Conservation (phyloP, 1,284 basidiomycete genomes). For the Mycosarcoma mackinlayi region DNA sequence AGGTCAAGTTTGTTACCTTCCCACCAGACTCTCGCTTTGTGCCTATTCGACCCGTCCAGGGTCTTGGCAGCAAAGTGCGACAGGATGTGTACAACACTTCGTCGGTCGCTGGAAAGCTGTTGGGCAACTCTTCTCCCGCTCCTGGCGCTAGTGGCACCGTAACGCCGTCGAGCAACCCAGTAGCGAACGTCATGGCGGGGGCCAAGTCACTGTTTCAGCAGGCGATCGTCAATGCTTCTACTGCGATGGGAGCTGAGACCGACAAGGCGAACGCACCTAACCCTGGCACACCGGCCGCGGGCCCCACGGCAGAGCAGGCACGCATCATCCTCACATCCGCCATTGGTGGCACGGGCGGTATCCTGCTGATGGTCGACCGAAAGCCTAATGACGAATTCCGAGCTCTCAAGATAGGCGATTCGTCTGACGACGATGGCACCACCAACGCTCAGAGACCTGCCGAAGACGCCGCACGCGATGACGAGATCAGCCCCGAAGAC, state of each 20-base stretch:
- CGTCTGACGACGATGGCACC: conserved; percentile 19
- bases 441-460: conserved; percentile 1
- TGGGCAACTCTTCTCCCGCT: conserved; percentile 54
- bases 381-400: conserved; percentile 55
- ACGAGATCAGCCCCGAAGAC: conserved; percentile 56
- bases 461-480: conserved; percentile 8
- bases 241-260: conserved; percentile 11
- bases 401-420: conserved; percentile 43
- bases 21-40: conserved; percentile 82
- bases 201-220: conserved; percentile 37
- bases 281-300: conserved; percentile 2
- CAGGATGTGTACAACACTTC: conserved; percentile 58
- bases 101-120: conserved; percentile 50
- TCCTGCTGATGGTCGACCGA: conserved; percentile 62
- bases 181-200: conserved; percentile 1
- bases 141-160: conserved; percentile 56
- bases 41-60: conserved; percentile 82
- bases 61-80: conserved; percentile 38
- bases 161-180: conserved; percentile 31
- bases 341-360: conserved; percentile 63
- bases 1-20: conserved; percentile 86
- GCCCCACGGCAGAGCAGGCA: conserved; percentile 44
- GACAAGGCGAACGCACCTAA: conserved; percentile 1
- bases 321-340: conserved; percentile 54
- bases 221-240: conserved; percentile 32